Base-by-base conservation (phyloP, 495 filamentous ascomycete genomes). In the Neurospora discreta region DNA sequence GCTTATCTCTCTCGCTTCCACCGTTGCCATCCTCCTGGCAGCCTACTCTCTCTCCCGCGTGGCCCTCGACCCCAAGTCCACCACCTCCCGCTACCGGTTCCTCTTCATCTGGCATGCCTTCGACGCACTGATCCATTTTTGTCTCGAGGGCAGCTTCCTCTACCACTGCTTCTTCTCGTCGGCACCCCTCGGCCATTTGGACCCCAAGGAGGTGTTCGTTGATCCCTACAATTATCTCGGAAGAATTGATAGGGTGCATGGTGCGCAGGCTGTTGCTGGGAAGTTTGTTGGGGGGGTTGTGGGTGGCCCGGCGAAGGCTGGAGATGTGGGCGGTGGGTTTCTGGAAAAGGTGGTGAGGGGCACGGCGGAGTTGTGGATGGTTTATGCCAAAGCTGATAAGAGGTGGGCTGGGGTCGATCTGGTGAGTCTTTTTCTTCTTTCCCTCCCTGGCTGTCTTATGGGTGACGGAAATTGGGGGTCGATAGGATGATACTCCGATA, bases 71-170 rank as follows among this genome's bases (percentile, higher is more conserved):
- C 73, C 76, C 9, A 72, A 38, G 5, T 71, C 74, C 2, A 82
- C 85, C 36, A 73, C 80, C 1, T 43, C 36, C 0, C 71, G 77
- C 75, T 74, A 82, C 74, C 92, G 93, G 73, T 77, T 90, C 76
- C 89, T 98, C 73, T 97, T 96, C 86, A 89, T 94, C 84, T 98
- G 95, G 95, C 94, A 97, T 85, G 85, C 89, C 74, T 97, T 97
- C 84, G 93, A 97, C 81, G 90, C 90, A 67, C 88, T 98, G 23
- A 93, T 93, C 76, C 95, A 98, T 85, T 84, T 94, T 81, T 83
- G 91, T 75, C 90, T 97, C 81, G 95, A 98, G 82, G 93, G 92
- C 44, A 90, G 90, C 70, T 98, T 92, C 82, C 89, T 97, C 68
- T 97, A 93, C 85, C 90, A 97, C 82, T 97, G 92, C 82, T 93